phyloP scores from a whole-genome alignment of 257 asterid species.

The Primulina eburnea region DNA sequence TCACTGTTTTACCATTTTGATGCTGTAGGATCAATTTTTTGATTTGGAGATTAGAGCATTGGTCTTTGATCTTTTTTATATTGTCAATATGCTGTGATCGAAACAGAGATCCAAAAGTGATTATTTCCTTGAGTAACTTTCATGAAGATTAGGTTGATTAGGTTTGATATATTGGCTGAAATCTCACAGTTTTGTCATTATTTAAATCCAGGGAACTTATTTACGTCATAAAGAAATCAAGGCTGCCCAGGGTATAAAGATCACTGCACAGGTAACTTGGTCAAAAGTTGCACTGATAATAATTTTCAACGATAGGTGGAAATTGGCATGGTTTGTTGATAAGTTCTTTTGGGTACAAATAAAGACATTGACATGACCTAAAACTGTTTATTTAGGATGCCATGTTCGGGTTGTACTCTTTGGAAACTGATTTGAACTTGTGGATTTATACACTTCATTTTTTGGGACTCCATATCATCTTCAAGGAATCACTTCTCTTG shows the following conservation, averaged over 20 bases:
- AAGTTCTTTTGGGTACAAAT: conserved; percentile 11
- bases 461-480: conserved; percentile 12
- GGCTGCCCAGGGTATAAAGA: conserved; percentile 98
- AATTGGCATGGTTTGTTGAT: background rate
- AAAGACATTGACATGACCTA: conserved; percentile 1
- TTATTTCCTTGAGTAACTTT: background rate
- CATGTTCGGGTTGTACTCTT: conserved; percentile 1
- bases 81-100: conserved; percentile 10
- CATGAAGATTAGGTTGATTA: background rate
- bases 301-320: background rate
- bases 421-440: conserved; percentile 13
- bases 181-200: conserved; percentile 16
- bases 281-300: background rate
- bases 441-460: conserved; percentile 12
- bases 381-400: conserved; percentile 4
- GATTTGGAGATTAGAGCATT: conserved; percentile 15
- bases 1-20: conserved; percentile 3
- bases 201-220: conserved; percentile 71
- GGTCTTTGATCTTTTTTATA: background rate
- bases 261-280: conserved; percentile 76
- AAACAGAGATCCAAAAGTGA: conserved; percentile 12
- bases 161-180: background rate
- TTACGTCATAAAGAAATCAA: conserved; percentile 89
- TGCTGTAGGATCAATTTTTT: conserved; percentile 8
- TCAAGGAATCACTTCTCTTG: background rate